Evolutionary conservation across 441 rosid species (phyloP).

Genomic region (Erodium moschatum): DNA sequence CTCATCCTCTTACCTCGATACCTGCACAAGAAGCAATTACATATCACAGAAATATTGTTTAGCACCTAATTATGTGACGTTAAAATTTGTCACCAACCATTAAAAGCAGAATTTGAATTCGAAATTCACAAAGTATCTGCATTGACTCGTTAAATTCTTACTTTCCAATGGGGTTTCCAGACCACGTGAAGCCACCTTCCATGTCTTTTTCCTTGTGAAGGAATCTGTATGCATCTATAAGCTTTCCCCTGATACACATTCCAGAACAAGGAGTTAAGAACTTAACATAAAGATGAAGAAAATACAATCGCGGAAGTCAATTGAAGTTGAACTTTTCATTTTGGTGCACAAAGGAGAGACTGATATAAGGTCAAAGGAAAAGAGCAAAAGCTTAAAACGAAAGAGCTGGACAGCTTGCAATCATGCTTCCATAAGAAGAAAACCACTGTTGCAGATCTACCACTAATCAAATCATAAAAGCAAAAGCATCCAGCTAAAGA

Average conservation of each 20-base stretch:
- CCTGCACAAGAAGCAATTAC: slow-evolving; percentile 31
- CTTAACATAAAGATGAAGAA: neutral
- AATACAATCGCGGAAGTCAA: neutral
- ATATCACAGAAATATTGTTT: too few species aligned
- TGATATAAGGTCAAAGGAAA: too few species aligned
- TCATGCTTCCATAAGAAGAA: too few species aligned
- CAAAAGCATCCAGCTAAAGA: slow-evolving; percentile 12
- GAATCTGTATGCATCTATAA: slow-evolving; percentile 75
- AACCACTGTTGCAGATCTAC: too few species aligned
- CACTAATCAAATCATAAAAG: neutral
- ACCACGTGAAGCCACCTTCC: slow-evolving; percentile 94
- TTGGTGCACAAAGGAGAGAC: too few species aligned
- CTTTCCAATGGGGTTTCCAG: slow-evolving; percentile 91
- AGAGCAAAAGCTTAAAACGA: too few species aligned
- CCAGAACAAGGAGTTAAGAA: slow-evolving; percentile 14
- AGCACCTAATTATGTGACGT: too few species aligned
- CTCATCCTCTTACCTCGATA: slow-evolving; percentile 90
- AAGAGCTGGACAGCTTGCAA: too few species aligned
- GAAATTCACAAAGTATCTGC: neutral
- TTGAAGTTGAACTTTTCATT: slow-evolving; percentile 2
- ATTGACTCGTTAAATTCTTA: slow-evolving; percentile 26
- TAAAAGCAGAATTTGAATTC: neutral
- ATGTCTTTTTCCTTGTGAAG: slow-evolving; percentile 75
- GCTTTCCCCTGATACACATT: slow-evolving; percentile 56
- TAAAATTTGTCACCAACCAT: too few species aligned